These are phyloP conservation scores for Exophiala calicioides DNA, from an alignment of 2,329 filamentous ascomycete genomes.

Conservation along the genomic window DNA sequence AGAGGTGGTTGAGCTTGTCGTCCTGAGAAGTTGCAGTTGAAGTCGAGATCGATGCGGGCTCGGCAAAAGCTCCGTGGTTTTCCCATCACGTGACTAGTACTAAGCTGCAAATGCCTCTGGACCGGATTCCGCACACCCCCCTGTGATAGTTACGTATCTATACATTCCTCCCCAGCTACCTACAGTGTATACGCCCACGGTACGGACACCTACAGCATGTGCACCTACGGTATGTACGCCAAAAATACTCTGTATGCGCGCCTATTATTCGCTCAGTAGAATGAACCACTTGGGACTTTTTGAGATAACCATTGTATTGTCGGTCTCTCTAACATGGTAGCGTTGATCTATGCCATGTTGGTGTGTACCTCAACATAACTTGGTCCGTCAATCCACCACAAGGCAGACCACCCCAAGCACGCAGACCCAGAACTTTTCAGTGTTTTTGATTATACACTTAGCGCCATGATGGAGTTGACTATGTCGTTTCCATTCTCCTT, in stretches of 20 bases:
- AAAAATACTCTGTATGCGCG: too few species aligned
- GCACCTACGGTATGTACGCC: too few species aligned
- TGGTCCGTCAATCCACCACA: slow-evolving; percentile 1
- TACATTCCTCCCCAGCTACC: too few species aligned
- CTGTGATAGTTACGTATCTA: not conserved
- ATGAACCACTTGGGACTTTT: too few species aligned
- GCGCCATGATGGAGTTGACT: slow-evolving; percentile 99
- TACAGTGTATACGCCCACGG: too few species aligned
- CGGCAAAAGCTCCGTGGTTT: slow-evolving; percentile 11
- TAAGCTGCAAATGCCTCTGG: slow-evolving; percentile 1
- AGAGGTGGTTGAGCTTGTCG: slow-evolving; percentile 17
- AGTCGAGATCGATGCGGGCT: slow-evolving; percentile 16
- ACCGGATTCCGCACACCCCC: not conserved
- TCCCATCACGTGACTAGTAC: slow-evolving; percentile 12
- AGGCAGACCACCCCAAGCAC: slow-evolving; percentile 4
- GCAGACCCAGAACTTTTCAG: slow-evolving; percentile 21
- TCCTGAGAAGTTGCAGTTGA: slow-evolving; percentile 12
- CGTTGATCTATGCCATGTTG: slow-evolving; percentile 1
- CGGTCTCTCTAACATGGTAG: too few species aligned
- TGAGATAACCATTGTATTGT: slow-evolving; percentile 7
- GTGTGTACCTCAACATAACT: slow-evolving; percentile 4
- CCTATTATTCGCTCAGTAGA: too few species aligned
- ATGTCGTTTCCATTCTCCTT: slow-evolving; percentile 99
- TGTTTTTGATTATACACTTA: slow-evolving; percentile 66
- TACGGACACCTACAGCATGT: too few species aligned